Evolutionary conservation across 2,329 filamentous ascomycete species (phyloP), one percentile per base, ranked within the genome.

Genomic region (Colletotrichum acutatum): DNA sequence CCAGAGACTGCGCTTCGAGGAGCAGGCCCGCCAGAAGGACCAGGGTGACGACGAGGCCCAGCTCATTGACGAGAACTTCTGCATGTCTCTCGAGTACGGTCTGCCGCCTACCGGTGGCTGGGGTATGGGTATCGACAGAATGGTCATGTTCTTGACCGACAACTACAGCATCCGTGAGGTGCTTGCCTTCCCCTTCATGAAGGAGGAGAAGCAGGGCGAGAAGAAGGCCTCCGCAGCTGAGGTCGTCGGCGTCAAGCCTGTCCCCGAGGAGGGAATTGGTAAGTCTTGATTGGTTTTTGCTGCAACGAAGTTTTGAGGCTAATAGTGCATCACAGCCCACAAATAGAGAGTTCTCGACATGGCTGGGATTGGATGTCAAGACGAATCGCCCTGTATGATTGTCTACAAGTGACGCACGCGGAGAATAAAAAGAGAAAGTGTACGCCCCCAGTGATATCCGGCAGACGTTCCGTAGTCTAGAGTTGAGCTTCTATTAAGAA

Each of bases 31-130:
- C 78, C 95, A 98, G 87, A 98, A 98, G 90, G 95, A 92, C 7
- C 94, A 97, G 85, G 97, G 97, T 80, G 97, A 99, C 77, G 95
- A 98, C 78, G 97, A 99, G 86, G 97, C 96, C 1, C 97, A 98
- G 86, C 87, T 97, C 78, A 92, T 98, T 68, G 97, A 99, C 78
- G 96, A 98, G 90, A 97, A 94, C 78, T 98, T 98, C 89, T 94
- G 95, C 80, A 93, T 93, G 74, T 92, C 93, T 66, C 90, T 98
- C 71, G 97, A 98, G 34, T 74, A 74, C 24, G 71, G 94, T 77
- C 86, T 99, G 72, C 96, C 97, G 6, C 97, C 97, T 0, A 99
- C 97, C 1, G 97, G 94, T 82, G 97, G 97, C 61, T 99, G 94
- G 93, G 97, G 95, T 77, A 94, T 98, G 90, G 97, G 97, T 76